Evolutionary conservation across 345 rosid genomes (phyloP).

Genomic region (Arabidopsis arenosa): DNA sequence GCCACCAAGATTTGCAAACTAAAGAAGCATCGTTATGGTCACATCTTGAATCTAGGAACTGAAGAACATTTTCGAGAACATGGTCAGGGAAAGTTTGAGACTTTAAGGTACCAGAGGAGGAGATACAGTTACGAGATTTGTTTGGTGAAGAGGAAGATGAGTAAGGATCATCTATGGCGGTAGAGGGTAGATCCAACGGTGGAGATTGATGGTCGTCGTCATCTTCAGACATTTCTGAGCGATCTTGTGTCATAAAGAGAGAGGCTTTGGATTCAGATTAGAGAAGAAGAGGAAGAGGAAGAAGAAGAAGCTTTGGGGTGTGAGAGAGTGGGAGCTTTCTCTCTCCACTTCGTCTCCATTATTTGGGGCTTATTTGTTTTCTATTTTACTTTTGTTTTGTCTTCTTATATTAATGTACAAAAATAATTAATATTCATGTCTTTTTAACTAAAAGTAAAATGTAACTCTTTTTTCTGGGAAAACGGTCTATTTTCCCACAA

Average conservation of each 20-base stretch:
- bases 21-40: conserved; percentile 92
- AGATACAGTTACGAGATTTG: conserved; percentile 45
- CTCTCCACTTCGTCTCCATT: conserved; percentile 68
- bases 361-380: conserved; percentile 44
- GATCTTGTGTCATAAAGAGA: conserved; percentile 42
- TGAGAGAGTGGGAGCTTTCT: conserved; percentile 44
- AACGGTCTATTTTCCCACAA: too few relatives aligned
- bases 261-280: conserved; percentile 29
- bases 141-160: conserved; percentile 39
- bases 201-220: conserved; percentile 55
- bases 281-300: conserved; percentile 27
- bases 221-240: conserved; percentile 64
- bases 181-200: conserved; percentile 51
- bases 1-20: conserved; percentile 87
- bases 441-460: too few relatives aligned
- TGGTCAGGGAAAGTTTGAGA: conserved; percentile 54
- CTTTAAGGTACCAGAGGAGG: not conserved
- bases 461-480: too few relatives aligned
- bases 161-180: conserved; percentile 34
- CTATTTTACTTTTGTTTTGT: too few relatives aligned
- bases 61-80: conserved; percentile 82
- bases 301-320: conserved; percentile 40
- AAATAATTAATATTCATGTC: too few relatives aligned
- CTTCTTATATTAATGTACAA: too few relatives aligned
- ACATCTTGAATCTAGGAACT: conserved; percentile 69